Base-by-base conservation (phyloP, 768 basidiomycete genomes). In the Chlorophyllum brunneum region DNA sequence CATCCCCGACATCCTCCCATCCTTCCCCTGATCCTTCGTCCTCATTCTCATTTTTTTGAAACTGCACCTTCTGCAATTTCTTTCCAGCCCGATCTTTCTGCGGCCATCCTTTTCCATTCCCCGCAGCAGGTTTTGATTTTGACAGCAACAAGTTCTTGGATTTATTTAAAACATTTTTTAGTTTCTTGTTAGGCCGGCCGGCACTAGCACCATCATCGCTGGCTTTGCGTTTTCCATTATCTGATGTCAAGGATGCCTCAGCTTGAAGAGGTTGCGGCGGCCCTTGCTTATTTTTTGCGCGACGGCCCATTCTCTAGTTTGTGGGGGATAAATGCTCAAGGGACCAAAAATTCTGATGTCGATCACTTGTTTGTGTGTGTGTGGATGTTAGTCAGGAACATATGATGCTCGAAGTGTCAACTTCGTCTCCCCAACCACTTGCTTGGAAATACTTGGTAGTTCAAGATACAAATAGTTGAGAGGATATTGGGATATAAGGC, bases 221-320 rank as follows among this genome's bases (percentile, higher is more conserved):
- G 22, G 83, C 84, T 66, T 90, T 92, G 37, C 89, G 84, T 65
- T 92, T 92, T 34, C 85, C 85, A 11, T 79, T 82, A 68, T 83
- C 85, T 2, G 73, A 64, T 2, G 78, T 74, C 3, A 68, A 63
- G n/a, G 64, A 61, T 5, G 60, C 56, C 15, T 71, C 71, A 0
- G 61, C 58, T 11, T 81, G 74, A 24, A 88, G 60, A 26, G 88
- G 78, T 52, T 73, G 74, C 0, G 91, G 91, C 9, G 83, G 74
- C 1, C 72, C 77, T 66, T 94, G 92, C 71, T 93, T 93, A 70
- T 87, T 84, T 67, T 88, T 91, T 59, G 89, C 80, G 56, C 89
- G 82, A 63, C 91, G 81, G 56, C 92, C 92, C 92, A 94, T 93
- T n/a, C n/a, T n/a, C n/a, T 27, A 23, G 42, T n/a, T 30, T 50